phyloP scores from a whole-genome alignment of 768 basidiomycete species.

The Tricholoma terreum region DNA sequence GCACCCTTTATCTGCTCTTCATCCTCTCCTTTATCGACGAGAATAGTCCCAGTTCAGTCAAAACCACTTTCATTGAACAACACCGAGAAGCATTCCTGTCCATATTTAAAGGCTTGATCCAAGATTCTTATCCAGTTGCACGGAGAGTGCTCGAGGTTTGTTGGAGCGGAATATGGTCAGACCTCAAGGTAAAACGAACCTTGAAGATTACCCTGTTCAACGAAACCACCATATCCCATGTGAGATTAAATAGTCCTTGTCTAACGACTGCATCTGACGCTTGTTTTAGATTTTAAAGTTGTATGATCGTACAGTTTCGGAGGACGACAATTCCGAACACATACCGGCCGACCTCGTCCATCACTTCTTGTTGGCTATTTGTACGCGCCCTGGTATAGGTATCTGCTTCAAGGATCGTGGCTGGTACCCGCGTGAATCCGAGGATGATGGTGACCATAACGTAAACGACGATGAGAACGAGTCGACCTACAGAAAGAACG shows the following conservation, averaged over 20 bases:
- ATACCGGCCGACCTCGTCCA: conserved; percentile 77
- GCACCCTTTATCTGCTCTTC: conserved; percentile 71
- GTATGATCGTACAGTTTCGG: conserved; percentile 58
- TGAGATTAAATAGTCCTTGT: conserved; percentile 27
- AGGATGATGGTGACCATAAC: conserved; percentile 34
- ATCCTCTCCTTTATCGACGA: conserved; percentile 67
- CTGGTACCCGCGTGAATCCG: conserved; percentile 80
- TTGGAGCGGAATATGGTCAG: conserved; percentile 78
- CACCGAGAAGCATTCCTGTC: conserved; percentile 60
- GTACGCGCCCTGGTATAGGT: conserved; percentile 76
- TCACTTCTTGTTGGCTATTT: conserved; percentile 84
- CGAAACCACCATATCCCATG: conserved; percentile 62
- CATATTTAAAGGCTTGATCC: conserved; percentile 68
- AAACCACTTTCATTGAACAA: conserved; percentile 67
- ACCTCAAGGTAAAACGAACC: conserved; percentile 67
- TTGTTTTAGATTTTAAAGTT: conserved; percentile 61
- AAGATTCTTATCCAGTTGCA: conserved; percentile 62
- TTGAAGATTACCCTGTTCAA: conserved; percentile 71
- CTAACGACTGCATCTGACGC: not conserved
- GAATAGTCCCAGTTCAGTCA: conserved; percentile 47
- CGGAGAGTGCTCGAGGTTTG: conserved; percentile 66
- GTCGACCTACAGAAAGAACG: conserved; percentile 27
- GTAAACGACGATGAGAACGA: conserved; percentile 32
- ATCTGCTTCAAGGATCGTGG: conserved; percentile 87
- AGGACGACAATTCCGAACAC: conserved; percentile 47